These are phyloP conservation scores for Globisporangium radiosum DNA, from an alignment of 352 stramenopile species.

Conservation along the genomic window DNA sequence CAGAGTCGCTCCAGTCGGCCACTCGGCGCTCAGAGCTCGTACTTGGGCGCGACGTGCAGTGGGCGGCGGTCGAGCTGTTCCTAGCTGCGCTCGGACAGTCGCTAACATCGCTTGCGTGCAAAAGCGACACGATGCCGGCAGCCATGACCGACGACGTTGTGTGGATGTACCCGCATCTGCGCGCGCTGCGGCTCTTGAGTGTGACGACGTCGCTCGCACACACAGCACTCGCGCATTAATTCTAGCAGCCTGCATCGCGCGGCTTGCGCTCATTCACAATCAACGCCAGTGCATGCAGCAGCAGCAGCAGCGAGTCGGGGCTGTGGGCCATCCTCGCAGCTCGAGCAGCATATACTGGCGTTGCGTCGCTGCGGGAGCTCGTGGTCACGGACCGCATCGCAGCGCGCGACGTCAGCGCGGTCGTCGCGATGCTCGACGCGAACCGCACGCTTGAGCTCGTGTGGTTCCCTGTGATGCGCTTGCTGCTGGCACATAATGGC, in stretches of 20 bases:
- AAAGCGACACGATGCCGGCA: neutral
- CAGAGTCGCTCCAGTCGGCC: too few species aligned
- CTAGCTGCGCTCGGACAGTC: neutral
- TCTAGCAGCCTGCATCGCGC: neutral
- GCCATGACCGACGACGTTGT: neutral
- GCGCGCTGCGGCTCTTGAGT: neutral
- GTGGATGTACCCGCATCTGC: neutral
- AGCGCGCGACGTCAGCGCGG: neutral
- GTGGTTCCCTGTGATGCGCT: neutral
- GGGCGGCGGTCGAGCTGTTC: neutral
- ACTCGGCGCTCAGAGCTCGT: neutral
- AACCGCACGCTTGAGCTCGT: neutral
- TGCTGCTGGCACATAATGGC: neutral
- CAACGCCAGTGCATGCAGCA: neutral
- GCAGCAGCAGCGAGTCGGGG: neutral
- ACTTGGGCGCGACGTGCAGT: neutral
- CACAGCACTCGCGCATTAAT: neutral
- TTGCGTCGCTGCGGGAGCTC: neutral
- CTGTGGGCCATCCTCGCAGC: neutral
- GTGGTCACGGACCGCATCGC: too few species aligned
- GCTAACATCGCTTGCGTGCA: neutral
- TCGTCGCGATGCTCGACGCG: neutral
- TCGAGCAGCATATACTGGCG: neutral
- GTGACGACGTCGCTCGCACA: neutral
- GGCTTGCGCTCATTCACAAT: neutral